Evolutionary conservation across 2,329 filamentous ascomycete genomes (phyloP), one percentile per base, ranked within the genome.

Genomic region (Penicillium sp.): DNA sequence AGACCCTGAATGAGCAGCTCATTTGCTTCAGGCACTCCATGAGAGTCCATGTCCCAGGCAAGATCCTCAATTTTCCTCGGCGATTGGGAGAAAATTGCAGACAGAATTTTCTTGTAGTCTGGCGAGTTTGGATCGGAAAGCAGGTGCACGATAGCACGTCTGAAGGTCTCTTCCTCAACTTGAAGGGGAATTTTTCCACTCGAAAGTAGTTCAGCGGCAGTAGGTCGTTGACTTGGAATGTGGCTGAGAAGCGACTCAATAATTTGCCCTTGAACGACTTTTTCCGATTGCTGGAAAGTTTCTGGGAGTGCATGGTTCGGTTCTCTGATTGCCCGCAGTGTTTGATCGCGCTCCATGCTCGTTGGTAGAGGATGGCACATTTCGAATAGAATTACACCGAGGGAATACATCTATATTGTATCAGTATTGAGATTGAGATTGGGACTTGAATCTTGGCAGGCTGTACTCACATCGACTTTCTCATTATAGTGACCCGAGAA

Each of bases 301-400:
- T 78, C 62, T 1, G 94, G 93, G 26, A 97, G 79, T 5, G 76
- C 72, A 36, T 90, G 86, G 12, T 84, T 78, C 36, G 84, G 82
- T 60, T 85, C 81, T 42, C 90, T 83, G 39, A 96, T 79, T 49
- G 81, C 77, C 47, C 87, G 81, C 26, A 96, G 78, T 4, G 92
- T 79, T 38, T 80, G 74, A 55, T 82, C 81, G 38, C 85, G 77
- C 65, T 87, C 85, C 81, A 86, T 86, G 2, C 75, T 78, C 0
- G 85, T 87, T 16, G 76, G 75, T 42, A 87, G 72, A 3, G 80
- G 75, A 59, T 83, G 79, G 65, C 89, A 95, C 94, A 99, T 99
- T 72, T 99, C 94, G 62, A 96, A 97, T 74, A 99, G 95, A 52
- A 99, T 97, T 58, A 99, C 89, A 0, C 94, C 94, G 39, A 99